Base-by-base conservation (phyloP, 305 asterid genomes). In the Rubia balearica region DNA sequence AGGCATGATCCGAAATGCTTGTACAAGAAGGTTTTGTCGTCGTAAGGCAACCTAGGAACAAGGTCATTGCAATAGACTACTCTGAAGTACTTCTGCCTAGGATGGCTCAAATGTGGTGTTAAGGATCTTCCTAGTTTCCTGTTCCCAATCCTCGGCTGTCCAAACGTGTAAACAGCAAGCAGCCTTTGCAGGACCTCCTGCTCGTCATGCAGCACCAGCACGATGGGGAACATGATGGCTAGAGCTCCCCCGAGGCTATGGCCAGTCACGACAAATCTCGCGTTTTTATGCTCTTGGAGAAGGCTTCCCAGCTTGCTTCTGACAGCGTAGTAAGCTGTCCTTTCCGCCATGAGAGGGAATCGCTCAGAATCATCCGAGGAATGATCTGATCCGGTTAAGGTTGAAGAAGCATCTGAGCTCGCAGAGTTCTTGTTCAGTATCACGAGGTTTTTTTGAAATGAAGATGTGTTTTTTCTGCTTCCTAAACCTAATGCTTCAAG, bases 231-330 rank as follows among this genome's bases (percentile, higher is more conserved):
- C 82, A 94, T 49, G 79, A 94, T 86, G 12, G 99, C 96, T 22
- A 94, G 80, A 19, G 99, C 98, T 75, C 98, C 99, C 14, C 99
- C 99, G 45, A 94, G 81, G 78, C 99, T 94, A 78, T 94, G 99
- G 51, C 99, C 99, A 0, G 97, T 91, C 36, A 89, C 89, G 21
- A 89, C 85, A 81, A 94, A 83, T 49, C 83, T 88, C 1, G 99
- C 96, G 7, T 87, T 82, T 71, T 71, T 70, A 84, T 94, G 91
- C 81, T 89, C 87, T 62, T 75, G 45, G 56, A 94, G 88, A 78
- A 94, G 40, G 40, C 81, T 79, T 75, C 79, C 85, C 62, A 94
- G 89, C 65, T 82, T 87, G 17, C 76, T 78, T 76, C 82, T 83
- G 42, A 89, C 88, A 17, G 83, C 77, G 74, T 83, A 78, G 80